These are phyloP conservation scores for Vanrija humicola DNA, from an alignment of 1,284 basidiomycete species.

Conservation along the genomic window DNA sequence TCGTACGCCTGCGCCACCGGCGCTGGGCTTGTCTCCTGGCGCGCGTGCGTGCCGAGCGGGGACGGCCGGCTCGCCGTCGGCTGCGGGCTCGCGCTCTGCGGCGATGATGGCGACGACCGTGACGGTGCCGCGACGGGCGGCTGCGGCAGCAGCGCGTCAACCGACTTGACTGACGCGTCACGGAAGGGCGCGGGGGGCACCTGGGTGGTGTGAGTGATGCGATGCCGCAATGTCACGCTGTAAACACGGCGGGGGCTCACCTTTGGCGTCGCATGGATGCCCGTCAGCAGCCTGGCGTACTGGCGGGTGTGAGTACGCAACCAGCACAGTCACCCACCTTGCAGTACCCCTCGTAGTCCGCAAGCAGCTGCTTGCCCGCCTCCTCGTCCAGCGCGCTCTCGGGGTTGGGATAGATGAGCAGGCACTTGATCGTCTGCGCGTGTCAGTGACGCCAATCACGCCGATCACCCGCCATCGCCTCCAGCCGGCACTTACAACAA, in stretches of 20 bases:
- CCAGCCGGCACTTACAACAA: constrained; percentile 54
- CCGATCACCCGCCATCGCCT: background rate
- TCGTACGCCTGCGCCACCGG: constrained; percentile 3
- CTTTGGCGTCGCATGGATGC: constrained; percentile 28
- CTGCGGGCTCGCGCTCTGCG: constrained; percentile 2
- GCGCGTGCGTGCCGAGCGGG: constrained; percentile 28
- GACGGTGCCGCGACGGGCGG: constrained; percentile 6
- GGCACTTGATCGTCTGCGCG: constrained; percentile 72
- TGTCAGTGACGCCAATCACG: background rate
- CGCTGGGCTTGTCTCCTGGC: constrained; percentile 22
- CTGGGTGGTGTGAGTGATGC: background rate
- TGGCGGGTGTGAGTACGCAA: background rate
- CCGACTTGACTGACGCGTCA: background rate
- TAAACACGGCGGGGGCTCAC: background rate
- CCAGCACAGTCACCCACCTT: constrained; percentile 38
- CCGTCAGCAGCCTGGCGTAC: constrained; percentile 25
- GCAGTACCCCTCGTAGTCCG: constrained; percentile 82
- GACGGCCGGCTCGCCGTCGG: background rate
- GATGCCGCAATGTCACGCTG: too few species aligned
- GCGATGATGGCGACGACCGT: constrained; percentile 1
- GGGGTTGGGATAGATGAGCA: constrained; percentile 92
- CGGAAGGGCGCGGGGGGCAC: constrained; percentile 18
- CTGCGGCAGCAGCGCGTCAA: constrained; percentile 9
- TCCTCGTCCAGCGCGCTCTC: constrained; percentile 94
- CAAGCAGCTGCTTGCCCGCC: constrained; percentile 82